These are phyloP conservation scores for Suillus spraguei DNA, from an alignment of 768 basidiomycete genomes.

Conservation along the genomic window DNA sequence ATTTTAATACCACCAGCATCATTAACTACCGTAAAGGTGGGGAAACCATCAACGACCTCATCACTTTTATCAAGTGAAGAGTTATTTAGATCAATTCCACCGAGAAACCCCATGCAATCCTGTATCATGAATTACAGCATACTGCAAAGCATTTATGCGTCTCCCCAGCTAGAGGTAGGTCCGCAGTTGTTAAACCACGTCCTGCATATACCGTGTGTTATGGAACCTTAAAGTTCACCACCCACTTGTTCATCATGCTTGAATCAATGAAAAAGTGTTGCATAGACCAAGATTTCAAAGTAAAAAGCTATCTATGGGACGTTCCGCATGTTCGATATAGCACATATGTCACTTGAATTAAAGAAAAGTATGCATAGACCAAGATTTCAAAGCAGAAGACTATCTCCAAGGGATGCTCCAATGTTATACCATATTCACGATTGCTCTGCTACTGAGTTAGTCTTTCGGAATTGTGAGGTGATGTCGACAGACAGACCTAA, in stretches of 20 bases:
- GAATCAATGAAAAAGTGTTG: not conserved
- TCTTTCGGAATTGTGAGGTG: not conserved
- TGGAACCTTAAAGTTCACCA: not conserved
- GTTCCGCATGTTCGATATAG: no score
- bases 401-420: not conserved
- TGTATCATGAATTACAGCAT: no score
- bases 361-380: not conserved
- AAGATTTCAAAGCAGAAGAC: not conserved
- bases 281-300: not conserved
- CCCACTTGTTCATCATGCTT: not conserved
- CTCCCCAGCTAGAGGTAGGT: no score
- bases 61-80: no score
- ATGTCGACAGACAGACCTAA: not conserved
- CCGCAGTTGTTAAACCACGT: constrained; percentile 50
- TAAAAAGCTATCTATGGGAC: not conserved
- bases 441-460: not conserved
- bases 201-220: not conserved
- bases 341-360: not conserved
- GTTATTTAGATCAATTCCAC: no score
- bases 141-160: no score
- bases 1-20: no score
- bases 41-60: no score
- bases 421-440: not conserved
- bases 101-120: no score
- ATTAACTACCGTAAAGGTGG: no score